These are phyloP conservation scores for Rickenella mellea DNA, from an alignment of 768 basidiomycete species.

Conservation along the genomic window DNA sequence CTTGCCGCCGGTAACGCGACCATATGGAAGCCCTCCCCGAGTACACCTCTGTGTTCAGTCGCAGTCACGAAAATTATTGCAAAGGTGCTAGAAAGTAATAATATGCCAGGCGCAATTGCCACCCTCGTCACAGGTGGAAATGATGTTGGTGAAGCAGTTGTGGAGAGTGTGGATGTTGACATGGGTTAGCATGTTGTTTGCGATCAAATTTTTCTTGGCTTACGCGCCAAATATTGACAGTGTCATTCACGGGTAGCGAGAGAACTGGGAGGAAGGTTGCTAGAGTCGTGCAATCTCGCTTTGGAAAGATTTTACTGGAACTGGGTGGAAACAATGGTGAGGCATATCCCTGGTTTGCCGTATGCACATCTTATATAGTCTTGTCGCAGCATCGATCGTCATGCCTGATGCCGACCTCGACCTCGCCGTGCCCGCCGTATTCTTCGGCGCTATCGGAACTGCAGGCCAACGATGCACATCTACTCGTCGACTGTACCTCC, in stretches of 20 bases:
- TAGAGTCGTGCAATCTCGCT: slow-evolving; percentile 75
- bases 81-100: slow-evolving; percentile 70
- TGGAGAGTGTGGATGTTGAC: slow-evolving; percentile 64
- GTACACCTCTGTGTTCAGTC: slow-evolving; percentile 83
- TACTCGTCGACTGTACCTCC: slow-evolving; percentile 84
- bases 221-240: slow-evolving; percentile 25
- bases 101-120: slow-evolving; percentile 76
- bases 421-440: slow-evolving; percentile 82
- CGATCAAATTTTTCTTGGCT: neutral
- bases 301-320: slow-evolving; percentile 86
- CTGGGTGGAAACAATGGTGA: slow-evolving; percentile 92
- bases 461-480: slow-evolving; percentile 77
- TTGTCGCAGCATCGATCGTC: slow-evolving; percentile 69
- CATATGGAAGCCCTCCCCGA: slow-evolving; percentile 91
- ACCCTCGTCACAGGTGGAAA: slow-evolving; percentile 77
- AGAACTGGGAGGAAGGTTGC: slow-evolving; percentile 80
- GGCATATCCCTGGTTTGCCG: neutral
- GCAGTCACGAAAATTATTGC: slow-evolving; percentile 84
- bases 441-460: slow-evolving; percentile 90
- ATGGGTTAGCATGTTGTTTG: slow-evolving; percentile 44
- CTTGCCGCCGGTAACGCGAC: slow-evolving; percentile 88
- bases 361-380: neutral
- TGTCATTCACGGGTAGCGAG: slow-evolving; percentile 95
- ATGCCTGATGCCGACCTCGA: slow-evolving; percentile 90
- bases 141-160: slow-evolving; percentile 71